These are phyloP conservation scores for Entomortierella chlamydospora DNA, from an alignment of 192 early-diverging fungal genomes.

Conservation along the genomic window DNA sequence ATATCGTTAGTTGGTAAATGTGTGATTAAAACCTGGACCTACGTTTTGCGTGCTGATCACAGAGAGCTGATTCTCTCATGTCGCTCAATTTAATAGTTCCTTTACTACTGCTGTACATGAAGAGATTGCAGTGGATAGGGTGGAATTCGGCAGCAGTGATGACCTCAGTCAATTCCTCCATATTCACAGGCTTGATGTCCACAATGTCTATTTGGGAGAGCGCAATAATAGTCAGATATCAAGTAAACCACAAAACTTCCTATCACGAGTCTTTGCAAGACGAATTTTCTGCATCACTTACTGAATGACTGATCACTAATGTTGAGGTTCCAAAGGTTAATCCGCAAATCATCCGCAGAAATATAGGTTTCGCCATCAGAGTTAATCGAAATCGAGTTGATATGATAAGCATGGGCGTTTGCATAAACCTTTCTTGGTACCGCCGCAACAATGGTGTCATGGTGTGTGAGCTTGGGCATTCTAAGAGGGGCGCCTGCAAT, in stretches of 20 bases:
- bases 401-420: conserved; percentile 97
- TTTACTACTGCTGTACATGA: conserved; percentile 99
- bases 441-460: conserved; percentile 96
- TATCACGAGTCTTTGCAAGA: too few species aligned
- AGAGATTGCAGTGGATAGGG: conserved; percentile 93
- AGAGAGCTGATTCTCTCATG: conserved; percentile 95
- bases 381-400: conserved; percentile 99
- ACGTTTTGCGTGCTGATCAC: conserved; percentile 95
- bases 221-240: neutral
- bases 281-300: conserved; percentile 16
- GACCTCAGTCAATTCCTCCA: conserved; percentile 99
- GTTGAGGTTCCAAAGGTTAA: conserved; percentile 99
- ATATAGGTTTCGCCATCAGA: conserved; percentile 98
- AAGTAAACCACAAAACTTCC: too few species aligned
- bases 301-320: conserved; percentile 98
- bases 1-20: too few species aligned
- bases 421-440: conserved; percentile 96
- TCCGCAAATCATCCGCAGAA: conserved; percentile 96
- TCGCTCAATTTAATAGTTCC: conserved; percentile 98
- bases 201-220: conserved; percentile 85
- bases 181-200: conserved; percentile 99
- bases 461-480: conserved; percentile 90
- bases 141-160: conserved; percentile 99
- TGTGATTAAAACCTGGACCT: too few species aligned
- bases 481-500: conserved; percentile 64